phyloP scores from a whole-genome alignment of 768 basidiomycete species.

The Serendipita sp. region DNA sequence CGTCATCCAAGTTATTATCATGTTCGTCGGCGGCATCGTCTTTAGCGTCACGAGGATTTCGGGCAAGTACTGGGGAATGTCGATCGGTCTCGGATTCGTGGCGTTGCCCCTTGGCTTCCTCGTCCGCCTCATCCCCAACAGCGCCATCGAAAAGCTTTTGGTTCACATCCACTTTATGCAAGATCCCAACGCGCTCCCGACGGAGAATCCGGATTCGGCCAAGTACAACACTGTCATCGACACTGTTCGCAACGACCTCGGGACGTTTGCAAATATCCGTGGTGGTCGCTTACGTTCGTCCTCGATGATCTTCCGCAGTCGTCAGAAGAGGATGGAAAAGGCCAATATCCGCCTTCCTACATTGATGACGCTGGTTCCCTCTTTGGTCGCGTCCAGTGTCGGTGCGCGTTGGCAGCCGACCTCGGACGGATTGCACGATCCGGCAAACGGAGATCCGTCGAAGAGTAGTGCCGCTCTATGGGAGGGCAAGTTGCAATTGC shows the following conservation, averaged over 20 bases:
- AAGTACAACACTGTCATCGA: conserved; percentile 69
- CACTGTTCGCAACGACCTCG: conserved; percentile 72
- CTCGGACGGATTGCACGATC: conserved; percentile 44
- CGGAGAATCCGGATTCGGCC: conserved; percentile 36
- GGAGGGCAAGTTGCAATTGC: conserved; percentile 75
- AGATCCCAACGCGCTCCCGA: conserved; percentile 48
- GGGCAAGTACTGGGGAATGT: conserved; percentile 87
- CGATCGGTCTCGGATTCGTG: conserved; percentile 69
- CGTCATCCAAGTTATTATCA: conserved; percentile 70
- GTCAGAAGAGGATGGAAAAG: conserved; percentile 26
- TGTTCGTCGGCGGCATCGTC: conserved; percentile 70
- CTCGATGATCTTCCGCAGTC: conserved; percentile 57
- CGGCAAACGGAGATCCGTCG: conserved; percentile 61
- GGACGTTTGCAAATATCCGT: conserved; percentile 64
- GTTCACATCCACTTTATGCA: conserved; percentile 42
- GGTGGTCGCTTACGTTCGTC: conserved; percentile 81
- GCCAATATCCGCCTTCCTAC: conserved; percentile 34
- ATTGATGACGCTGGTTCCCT: conserved; percentile 62
- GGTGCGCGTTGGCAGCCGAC: conserved; percentile 48
- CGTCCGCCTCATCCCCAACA: conserved; percentile 67
- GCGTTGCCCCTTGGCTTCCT: conserved; percentile 78
- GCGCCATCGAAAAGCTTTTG: conserved; percentile 52
- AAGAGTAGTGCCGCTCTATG: conserved; percentile 66
- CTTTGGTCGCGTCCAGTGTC: conserved; percentile 54
- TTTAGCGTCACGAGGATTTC: conserved; percentile 72